Conservation (phyloP, 1,139 yeast species). For the Pneumocystis carinii region DNA sequence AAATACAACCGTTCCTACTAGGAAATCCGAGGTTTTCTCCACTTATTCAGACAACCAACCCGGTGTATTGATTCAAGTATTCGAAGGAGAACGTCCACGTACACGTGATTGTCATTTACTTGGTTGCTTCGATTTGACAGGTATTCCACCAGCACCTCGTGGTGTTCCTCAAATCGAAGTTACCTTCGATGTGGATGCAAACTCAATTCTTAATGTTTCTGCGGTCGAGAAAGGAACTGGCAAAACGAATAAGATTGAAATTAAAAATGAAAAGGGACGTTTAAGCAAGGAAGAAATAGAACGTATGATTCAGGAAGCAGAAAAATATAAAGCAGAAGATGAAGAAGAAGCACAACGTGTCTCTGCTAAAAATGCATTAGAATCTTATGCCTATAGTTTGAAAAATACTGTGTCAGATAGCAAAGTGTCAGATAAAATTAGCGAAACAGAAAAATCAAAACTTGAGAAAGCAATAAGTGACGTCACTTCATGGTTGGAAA, state of each 20-base stretch:
- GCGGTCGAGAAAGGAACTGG: conserved; percentile 87
- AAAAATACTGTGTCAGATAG: conserved; percentile 72
- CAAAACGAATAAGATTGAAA: conserved; percentile 65
- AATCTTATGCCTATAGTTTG: conserved; percentile 80
- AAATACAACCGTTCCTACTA: conserved; percentile 86
- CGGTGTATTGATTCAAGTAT: conserved; percentile 83
- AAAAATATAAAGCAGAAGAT: conserved; percentile 71
- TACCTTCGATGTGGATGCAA: conserved; percentile 82
- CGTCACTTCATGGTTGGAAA: conserved; percentile 76
- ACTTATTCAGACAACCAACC: conserved; percentile 91
- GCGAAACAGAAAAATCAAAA: conserved; percentile 60
- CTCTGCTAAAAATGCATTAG: conserved; percentile 73
- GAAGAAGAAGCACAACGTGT: conserved; percentile 70
- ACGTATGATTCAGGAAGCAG: conserved; percentile 88
- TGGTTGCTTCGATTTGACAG: conserved; percentile 83
- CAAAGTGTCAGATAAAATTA: conserved; percentile 68
- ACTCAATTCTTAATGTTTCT: conserved; percentile 84
- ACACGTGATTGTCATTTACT: conserved; percentile 87
- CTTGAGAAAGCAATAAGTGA: conserved; percentile 75
- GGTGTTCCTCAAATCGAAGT: conserved; percentile 94
- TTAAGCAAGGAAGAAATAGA: conserved; percentile 86
- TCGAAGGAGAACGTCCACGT: conserved; percentile 87
- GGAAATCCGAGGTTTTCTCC: conserved; percentile 81
- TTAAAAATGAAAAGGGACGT: conserved; percentile 92
- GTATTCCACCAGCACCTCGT: conserved; percentile 92